Evolutionary conservation across 805 yeast genomes (phyloP), one percentile per base, ranked within the genome.

Genomic region (Monosporozyma yasuniensis): DNA sequence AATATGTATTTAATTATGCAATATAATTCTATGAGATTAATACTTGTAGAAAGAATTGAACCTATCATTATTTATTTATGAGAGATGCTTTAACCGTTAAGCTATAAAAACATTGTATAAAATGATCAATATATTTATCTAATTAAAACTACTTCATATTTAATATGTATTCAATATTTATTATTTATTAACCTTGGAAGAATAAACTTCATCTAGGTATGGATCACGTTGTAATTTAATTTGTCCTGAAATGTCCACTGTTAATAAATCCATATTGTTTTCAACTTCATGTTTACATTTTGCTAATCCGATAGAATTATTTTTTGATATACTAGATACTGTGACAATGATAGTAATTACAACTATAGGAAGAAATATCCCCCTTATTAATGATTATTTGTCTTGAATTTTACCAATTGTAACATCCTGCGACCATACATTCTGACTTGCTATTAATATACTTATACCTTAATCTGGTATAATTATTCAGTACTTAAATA

Each of bases 241-340:
- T 9, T 46, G 39, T 7, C 48, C 34, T 1, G 55, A 35, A 14
- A 53, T 27, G 41, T 55, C 55, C 4, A 43, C 48, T 39, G 47
- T 28, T 18, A 52, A 38, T 41, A 56, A 44, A 22, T 54, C 58
- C 21, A 44, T 51, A 39, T 42, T 52, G 25, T 34, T 22, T 2
- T 14, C 35, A 4, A 50, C 49, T 21, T 39, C 42, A 19, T 2
- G 16, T 21, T 39, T 39, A 3, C 14, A 2, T 2, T 8, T 14
- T 37, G 18, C 3, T 7, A 37, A 37, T 7, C n/a, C 25, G 4
- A 37, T 16, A 39, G 42, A 6, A 19, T 16, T 9, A 7, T 9
- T 3, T 8, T 10, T 21, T 10, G n/a, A 18, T 4, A 18, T 10
- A 39, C 14, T 37, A 12, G 23, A 37, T 16, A 18, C 4, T 9